Evolutionary conservation across 2,329 filamentous ascomycete genomes (phyloP).

Genomic region (Pseudocercospora musae): DNA sequence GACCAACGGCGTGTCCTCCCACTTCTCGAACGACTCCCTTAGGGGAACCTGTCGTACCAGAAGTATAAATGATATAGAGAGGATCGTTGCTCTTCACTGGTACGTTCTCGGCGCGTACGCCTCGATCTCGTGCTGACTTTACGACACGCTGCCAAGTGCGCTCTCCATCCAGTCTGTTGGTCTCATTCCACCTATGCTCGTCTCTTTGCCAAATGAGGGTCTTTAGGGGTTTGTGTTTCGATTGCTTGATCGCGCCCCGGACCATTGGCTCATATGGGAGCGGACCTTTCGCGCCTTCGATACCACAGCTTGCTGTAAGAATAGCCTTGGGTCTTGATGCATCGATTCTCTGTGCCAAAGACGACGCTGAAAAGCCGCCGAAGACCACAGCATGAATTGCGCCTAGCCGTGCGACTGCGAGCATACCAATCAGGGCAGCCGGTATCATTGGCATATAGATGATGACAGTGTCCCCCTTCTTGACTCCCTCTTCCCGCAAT

Average conservation of each 20-base stretch:
- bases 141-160: slow-evolving; percentile 76
- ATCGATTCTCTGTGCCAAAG: slow-evolving; percentile 84
- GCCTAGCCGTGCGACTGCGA: slow-evolving; percentile 76
- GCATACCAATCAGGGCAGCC: slow-evolving; percentile 77
- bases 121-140: slow-evolving; percentile 64
- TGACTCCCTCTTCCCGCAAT: slow-evolving; percentile 75
- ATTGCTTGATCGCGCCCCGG: slow-evolving; percentile 65
- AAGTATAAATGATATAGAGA: slow-evolving; percentile 90
- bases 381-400: slow-evolving; percentile 92
- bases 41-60: slow-evolving; percentile 53
- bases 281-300: slow-evolving; percentile 79
- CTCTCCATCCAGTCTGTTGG: slow-evolving; percentile 66
- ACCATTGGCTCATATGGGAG: slow-evolving; percentile 75
- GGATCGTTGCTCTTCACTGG: slow-evolving; percentile 73
- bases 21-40: slow-evolving; percentile 82
- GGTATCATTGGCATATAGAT: slow-evolving; percentile 99
- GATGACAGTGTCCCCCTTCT: slow-evolving; percentile 80
- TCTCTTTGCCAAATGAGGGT: slow-evolving; percentile 83
- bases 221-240: slow-evolving; percentile 67
- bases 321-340: slow-evolving; percentile 71
- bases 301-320: slow-evolving; percentile 86
- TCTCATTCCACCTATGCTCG: slow-evolving; percentile 67
- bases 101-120: slow-evolving; percentile 69
- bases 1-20: slow-evolving; percentile 80
- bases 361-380: slow-evolving; percentile 79